Evolutionary conservation across 768 basidiomycete genomes (phyloP), one percentile per base, ranked within the genome.

Genomic region (Lactarius vividus): DNA sequence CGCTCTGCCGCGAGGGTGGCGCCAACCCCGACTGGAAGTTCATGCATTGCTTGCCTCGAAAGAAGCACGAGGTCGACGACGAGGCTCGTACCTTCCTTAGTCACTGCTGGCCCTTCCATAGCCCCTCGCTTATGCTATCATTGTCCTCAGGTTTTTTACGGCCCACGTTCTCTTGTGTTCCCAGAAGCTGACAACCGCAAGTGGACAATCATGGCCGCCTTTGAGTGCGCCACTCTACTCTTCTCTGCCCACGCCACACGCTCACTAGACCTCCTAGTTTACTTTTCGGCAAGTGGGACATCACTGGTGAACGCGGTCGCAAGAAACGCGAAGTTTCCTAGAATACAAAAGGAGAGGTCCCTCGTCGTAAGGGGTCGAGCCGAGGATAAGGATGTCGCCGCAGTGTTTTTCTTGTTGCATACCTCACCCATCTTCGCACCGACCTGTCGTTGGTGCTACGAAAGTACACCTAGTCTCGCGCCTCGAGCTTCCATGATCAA

Each of bases 131-230:
- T 33, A 44, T 26, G 65, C 62, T 42, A 67, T 65, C 40, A 49
- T 11, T 11, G n/a, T 23, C 35, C 31, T 40, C 66, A 91, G 90
- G 90, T 98, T 20, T 98, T 98, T 75, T 97, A 98, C 74, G 93
- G 95, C 9, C 85, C 89, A 42, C 87, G 95, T 55, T 94, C 92
- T 18, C 84, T 97, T 54, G 96, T 91, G 15, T 99, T 95, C 84
- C 89, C 86, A 18, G 95, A 95, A 77, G 89, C 94, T 0, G 96
- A 98, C 79, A 99, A 99, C 79, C 85, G 96, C 65, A 96, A 95
- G 75, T 96, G 94, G 96, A 95, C 95, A 0, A 96, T 88, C 71
- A 93, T 96, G 88, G 92, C 94, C 16, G 76, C 85, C 13, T 96
- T 97, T 71, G 92, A 94, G 92, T 94, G 72, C 63, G 89, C 42